Percentiles rank a stretch among this genome's conserved stretches.
Conservation (phyloP, 192 early-diverging fungal species). For the Spizellomyces sp. region DNA sequence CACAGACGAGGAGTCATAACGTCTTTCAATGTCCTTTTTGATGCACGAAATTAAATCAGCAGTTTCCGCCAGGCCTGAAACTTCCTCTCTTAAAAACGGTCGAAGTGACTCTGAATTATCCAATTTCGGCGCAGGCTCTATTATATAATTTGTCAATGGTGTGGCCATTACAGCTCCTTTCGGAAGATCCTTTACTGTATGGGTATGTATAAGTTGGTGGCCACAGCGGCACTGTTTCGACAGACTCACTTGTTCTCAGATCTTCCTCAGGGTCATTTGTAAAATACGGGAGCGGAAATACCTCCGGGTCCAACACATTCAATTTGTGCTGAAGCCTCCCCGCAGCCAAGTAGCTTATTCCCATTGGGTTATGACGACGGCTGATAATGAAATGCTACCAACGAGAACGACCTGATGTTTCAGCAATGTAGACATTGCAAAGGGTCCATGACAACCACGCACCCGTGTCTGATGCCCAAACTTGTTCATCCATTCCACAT, state of each 20-base stretch:
- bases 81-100: not conserved
- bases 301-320: constrained; percentile 59
- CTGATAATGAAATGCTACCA: constrained; percentile 75
- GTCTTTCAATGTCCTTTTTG: not conserved
- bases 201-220: too few species aligned
- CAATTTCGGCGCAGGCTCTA: constrained; percentile 67
- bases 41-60: too few species aligned
- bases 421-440: not conserved
- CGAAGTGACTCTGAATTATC: constrained; percentile 39
- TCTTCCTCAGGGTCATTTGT: constrained; percentile 38
- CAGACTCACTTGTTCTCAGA: not conserved
- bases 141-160: constrained; percentile 53
- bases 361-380: constrained; percentile 64
- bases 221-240: too few species aligned
- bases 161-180: too few species aligned
- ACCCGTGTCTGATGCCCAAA: constrained; percentile 72
- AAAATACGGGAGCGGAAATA: constrained; percentile 76
- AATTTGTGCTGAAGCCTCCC: constrained; percentile 67
- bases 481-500: constrained; percentile 72
- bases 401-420: not conserved
- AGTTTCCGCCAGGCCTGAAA: not conserved
- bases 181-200: too few species aligned
- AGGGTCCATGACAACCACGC: not conserved
- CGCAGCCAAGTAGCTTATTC: constrained; percentile 67
- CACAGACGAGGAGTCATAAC: not conserved